A percentile compares a stretch with the other conserved stretches of the same genome.
phyloP scores from a whole-genome alignment of 164 flowering plant species.

The Vitis amurensis region DNA sequence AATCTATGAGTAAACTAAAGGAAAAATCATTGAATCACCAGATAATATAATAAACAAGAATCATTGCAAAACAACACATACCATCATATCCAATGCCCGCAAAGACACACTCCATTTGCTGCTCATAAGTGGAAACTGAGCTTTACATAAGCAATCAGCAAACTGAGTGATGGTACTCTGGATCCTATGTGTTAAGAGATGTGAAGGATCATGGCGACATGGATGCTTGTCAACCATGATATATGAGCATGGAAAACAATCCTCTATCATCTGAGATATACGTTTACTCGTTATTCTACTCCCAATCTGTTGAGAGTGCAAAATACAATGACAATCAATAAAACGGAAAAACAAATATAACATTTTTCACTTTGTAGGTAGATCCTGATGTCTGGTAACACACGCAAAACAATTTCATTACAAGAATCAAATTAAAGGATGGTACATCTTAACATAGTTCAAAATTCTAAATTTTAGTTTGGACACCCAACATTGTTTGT shows the following conservation, averaged over 20 bases:
- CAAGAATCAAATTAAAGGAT: not conserved
- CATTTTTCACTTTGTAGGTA: not conserved
- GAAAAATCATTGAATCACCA: not conserved
- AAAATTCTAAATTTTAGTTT: not conserved
- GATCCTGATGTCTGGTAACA: not conserved
- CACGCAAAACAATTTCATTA: not conserved
- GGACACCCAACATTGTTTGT: too few relatives aligned
- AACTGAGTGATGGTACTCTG: conserved; percentile 64
- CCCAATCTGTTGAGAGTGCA: conserved; percentile 63
- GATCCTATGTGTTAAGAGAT: conserved; percentile 82
- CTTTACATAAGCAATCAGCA: conserved; percentile 42
- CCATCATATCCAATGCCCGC: conserved; percentile 54
- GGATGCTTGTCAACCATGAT: conserved; percentile 89
- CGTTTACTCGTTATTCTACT: conserved; percentile 93
- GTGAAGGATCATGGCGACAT: conserved; percentile 85
- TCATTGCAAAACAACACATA: conserved; percentile 20
- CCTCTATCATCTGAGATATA: conserved; percentile 68
- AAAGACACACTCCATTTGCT: conserved; percentile 53
- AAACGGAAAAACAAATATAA: not conserved
- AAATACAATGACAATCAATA: conserved; percentile 11
- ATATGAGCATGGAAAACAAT: conserved; percentile 60
- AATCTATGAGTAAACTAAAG: not conserved
- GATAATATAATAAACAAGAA: conserved; percentile 6
- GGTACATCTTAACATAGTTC: not conserved
- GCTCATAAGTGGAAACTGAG: conserved; percentile 32